Evolutionary conservation across 805 yeast species (phyloP).

Genomic region (Ogataea pignaliae): DNA sequence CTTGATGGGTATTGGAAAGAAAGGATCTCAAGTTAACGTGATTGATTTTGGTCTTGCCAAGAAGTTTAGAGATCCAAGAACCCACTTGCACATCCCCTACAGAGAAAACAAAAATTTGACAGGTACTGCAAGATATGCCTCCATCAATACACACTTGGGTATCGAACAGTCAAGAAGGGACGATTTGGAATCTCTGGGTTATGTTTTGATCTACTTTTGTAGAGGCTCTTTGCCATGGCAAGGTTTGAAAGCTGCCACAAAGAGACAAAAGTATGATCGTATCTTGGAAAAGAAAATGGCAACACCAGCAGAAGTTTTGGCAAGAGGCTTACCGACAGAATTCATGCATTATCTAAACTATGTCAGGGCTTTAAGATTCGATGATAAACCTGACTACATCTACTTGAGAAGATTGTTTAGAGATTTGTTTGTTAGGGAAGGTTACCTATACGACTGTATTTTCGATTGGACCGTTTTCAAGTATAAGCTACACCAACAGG

Average conservation of each 20-base stretch:
- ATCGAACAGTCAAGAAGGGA: constrained; percentile 96
- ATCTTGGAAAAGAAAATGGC: constrained; percentile 94
- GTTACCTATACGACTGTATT: constrained; percentile 87
- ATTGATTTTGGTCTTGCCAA: constrained; percentile 94
- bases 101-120: constrained; percentile 94
- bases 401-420: constrained; percentile 85
- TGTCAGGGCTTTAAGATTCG: constrained; percentile 86
- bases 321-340: constrained; percentile 89
- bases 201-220: constrained; percentile 89
- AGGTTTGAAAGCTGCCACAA: constrained; percentile 94
- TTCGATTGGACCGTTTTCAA: constrained; percentile 96
- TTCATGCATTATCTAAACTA: constrained; percentile 84
- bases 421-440: constrained; percentile 82
- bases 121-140: constrained; percentile 96
- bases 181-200: constrained; percentile 91
- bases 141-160: constrained; percentile 93
- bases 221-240: constrained; percentile 98
- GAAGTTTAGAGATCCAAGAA: constrained; percentile 89
- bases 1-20: constrained; percentile 83
- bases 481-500: constrained; percentile 55
- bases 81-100: constrained; percentile 92
- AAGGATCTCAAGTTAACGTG: constrained; percentile 93
- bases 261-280: constrained; percentile 94
- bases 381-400: constrained; percentile 92
- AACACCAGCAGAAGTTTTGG: constrained; percentile 78